These are phyloP conservation scores for Microstegium vimineum DNA, from an alignment of 176 grass and related monocot genomes.

Conservation along the genomic window DNA sequence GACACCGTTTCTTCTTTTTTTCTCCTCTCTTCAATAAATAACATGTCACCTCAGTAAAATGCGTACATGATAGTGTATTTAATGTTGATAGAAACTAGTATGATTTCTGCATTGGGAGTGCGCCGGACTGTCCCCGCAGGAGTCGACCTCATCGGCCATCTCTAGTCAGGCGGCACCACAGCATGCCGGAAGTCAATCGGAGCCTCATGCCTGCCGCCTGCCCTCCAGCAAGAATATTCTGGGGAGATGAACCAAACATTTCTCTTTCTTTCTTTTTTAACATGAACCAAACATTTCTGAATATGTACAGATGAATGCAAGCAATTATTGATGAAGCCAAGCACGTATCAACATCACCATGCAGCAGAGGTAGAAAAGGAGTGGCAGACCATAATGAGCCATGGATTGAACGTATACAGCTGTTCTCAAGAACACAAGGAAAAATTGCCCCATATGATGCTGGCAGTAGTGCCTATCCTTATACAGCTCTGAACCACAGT, in stretches of 20 bases:
- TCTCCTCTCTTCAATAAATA: too few species aligned
- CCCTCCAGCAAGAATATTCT: not conserved
- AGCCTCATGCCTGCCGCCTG: too few species aligned
- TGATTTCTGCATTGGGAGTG: too few species aligned
- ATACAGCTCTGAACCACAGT: not conserved
- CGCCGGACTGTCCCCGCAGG: too few species aligned
- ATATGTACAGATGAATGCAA: not conserved
- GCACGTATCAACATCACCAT: not conserved
- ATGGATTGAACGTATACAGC: slow-evolving; percentile 11
- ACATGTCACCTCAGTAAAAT: too few species aligned
- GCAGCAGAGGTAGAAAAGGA: not conserved
- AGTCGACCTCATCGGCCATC: too few species aligned
- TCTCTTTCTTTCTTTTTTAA: too few species aligned
- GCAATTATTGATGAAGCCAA: not conserved
- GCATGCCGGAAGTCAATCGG: too few species aligned
- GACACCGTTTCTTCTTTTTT: too few species aligned
- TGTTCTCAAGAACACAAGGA: slow-evolving; percentile 8
- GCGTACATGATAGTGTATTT: too few species aligned
- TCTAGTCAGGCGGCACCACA: too few species aligned
- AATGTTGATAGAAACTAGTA: too few species aligned
- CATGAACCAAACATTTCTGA: not conserved
- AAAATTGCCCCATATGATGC: slow-evolving; percentile 11
- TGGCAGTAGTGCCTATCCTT: not conserved
- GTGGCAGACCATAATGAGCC: not conserved
- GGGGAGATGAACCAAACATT: not conserved